Percentiles rank a stretch among this genome's conserved stretches.
Conservation (phyloP, 768 basidiomycete species). For the Boletus eberwhitei region DNA sequence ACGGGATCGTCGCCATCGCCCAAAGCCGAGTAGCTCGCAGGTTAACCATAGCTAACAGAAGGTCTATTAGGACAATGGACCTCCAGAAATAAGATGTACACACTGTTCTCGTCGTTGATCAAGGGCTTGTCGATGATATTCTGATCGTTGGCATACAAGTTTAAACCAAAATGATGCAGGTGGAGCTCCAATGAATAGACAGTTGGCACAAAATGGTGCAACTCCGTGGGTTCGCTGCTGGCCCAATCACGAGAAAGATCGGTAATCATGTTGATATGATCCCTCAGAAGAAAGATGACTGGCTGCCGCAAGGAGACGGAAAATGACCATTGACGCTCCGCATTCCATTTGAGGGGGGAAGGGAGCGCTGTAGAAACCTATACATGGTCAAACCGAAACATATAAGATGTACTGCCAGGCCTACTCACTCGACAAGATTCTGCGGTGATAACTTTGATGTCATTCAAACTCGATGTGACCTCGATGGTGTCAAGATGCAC, state of each 20-base stretch:
- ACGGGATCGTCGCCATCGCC: constrained; percentile 54
- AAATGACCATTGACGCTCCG: constrained; percentile 73
- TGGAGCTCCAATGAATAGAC: constrained; percentile 68
- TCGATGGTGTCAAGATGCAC: constrained; percentile 78
- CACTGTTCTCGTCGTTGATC: constrained; percentile 82
- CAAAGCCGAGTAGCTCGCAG: constrained; percentile 57
- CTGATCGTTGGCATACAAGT: constrained; percentile 89
- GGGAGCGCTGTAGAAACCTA: constrained; percentile 75
- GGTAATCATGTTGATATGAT: constrained; percentile 91
- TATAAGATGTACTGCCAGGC: constrained; percentile 11
- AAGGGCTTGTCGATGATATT: constrained; percentile 93
- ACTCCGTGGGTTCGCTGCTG: constrained; percentile 76
- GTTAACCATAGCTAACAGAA: constrained; percentile 62
- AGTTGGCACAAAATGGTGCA: constrained; percentile 80
- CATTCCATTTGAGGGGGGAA: constrained; percentile 80
- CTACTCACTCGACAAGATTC: constrained; percentile 69
- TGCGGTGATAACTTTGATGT: constrained; percentile 72
- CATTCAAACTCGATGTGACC: constrained; percentile 84
- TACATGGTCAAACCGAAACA: constrained; percentile 2
- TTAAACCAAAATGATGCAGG: constrained; percentile 72
- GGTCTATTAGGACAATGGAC: background rate
- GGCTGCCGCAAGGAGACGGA: constrained; percentile 71
- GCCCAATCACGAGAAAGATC: constrained; percentile 94
- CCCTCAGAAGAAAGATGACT: constrained; percentile 74
- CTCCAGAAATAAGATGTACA: constrained; percentile 3